Evolutionary conservation across 2,329 filamentous ascomycete species (phyloP), one percentile per base, ranked within the genome.

Genomic region (Claviceps africana): DNA sequence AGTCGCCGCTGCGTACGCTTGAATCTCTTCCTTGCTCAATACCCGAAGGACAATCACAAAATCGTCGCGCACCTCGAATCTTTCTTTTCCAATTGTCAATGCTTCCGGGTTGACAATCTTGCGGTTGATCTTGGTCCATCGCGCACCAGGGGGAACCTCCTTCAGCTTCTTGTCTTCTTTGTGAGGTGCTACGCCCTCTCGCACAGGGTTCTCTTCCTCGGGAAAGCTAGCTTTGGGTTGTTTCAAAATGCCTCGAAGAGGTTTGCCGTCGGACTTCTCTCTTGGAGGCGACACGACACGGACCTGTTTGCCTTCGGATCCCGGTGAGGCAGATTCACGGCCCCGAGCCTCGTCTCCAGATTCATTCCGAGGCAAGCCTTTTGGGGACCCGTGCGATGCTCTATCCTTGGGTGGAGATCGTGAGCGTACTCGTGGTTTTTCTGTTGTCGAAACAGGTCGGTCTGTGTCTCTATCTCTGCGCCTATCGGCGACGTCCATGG

Each of bases 31-130:
- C 67, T 86, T 87, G 47, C 81, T 86, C 64, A 97, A 67, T 8
- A 96, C 91, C 52, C 90, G 77, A 52, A 97, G 74, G 2, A 96
- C 89, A 65, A 96, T 95, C 54, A 97, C 89, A 66, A 89, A 94
- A 62, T 95, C 89, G 54, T 89, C 80, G n/a, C 89, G 80, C 60
- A 94, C 86, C 67, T 97, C 91, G 59, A 86, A 97, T 31, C 91
- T 78, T 70, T 96, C 90, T 60, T 93, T 86, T n/a, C 86, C 86
- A 55, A 86, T 78, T 53, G 87, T 85, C 47, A 97, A 71, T 0
- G 90, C 89, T 59, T 91, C 86, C 0, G 90, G 89, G 59, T 94
- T 96, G 60, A 97, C 90, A 52, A 95, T 77, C 58, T 85, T 82
- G 53, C 90, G 82, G 64, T 85, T 87, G 63, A 97, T 90, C 71